Evolutionary conservation across 1,139 yeast species (phyloP).

Genomic region (Yamadazyma epiphylla): DNA sequence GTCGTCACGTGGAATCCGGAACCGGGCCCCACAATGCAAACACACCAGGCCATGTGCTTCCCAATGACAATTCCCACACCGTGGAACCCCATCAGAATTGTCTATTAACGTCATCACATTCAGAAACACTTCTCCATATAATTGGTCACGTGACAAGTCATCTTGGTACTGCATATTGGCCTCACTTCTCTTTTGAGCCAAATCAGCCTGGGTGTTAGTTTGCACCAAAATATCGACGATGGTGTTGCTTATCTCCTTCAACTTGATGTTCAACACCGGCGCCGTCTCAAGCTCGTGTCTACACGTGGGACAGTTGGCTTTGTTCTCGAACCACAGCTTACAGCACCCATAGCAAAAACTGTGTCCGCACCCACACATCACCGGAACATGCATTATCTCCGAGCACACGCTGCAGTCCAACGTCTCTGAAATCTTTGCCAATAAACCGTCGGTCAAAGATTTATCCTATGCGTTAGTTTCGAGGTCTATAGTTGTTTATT

Average conservation of each 20-base stretch:
- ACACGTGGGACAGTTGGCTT: slow-evolving; percentile 54
- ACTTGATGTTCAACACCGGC: slow-evolving; percentile 44
- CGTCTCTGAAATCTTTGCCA: slow-evolving; percentile 11
- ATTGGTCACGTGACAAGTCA: slow-evolving; percentile 29
- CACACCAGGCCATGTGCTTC: slow-evolving; percentile 61
- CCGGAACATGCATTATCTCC: slow-evolving; percentile 43
- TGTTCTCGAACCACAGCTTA: slow-evolving; percentile 46
- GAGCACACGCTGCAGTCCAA: slow-evolving; percentile 44
- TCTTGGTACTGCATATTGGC: slow-evolving; percentile 29
- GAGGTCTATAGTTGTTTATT: no score
- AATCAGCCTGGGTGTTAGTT: slow-evolving; percentile 16
- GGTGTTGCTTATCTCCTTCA: slow-evolving; percentile 32
- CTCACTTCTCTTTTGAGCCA: slow-evolving; percentile 20
- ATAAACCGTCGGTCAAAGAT: slow-evolving; percentile 3
- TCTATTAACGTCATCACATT: slow-evolving; percentile 52
- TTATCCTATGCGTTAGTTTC: no score
- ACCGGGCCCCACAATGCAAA: slow-evolving; percentile 49
- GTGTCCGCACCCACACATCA: slow-evolving; percentile 41
- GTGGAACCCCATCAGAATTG: slow-evolving; percentile 70
- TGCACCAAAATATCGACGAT: slow-evolving; percentile 30
- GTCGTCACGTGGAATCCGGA: slow-evolving; percentile 18
- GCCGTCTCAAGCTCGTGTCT: slow-evolving; percentile 36
- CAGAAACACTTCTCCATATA: slow-evolving; percentile 51
- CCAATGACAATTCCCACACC: slow-evolving; percentile 84
- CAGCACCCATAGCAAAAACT: slow-evolving; percentile 49